Conservation (phyloP, 1,139 yeast genomes). For the Candida tetrigidarum region DNA sequence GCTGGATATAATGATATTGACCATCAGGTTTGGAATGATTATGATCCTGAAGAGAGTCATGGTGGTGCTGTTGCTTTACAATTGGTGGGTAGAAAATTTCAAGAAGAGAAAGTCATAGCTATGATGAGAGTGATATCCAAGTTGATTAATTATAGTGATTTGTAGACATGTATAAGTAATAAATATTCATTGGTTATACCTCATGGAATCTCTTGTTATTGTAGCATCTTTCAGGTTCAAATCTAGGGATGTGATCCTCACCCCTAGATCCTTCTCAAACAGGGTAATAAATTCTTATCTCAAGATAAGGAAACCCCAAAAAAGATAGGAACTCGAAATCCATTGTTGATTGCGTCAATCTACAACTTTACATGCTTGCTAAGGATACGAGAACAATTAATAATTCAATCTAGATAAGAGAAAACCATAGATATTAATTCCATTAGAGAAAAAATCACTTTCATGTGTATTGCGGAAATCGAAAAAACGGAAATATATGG, state of each 20-base stretch:
- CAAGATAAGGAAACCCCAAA: neutral
- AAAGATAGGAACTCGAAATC: neutral
- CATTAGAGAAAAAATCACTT: too few species aligned
- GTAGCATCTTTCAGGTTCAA: too few species aligned
- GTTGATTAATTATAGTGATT: conserved; percentile 19
- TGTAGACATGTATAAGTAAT: conserved; percentile 1
- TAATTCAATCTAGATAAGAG: too few species aligned
- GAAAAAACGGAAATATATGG: too few species aligned
- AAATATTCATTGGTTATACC: too few species aligned
- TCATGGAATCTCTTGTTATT: too few species aligned
- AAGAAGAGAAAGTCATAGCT: conserved; percentile 63
- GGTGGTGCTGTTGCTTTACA: conserved; percentile 73
- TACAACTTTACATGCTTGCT: too few species aligned
- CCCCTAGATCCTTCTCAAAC: too few species aligned
- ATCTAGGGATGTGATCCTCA: too few species aligned
- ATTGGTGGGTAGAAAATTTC: conserved; percentile 57
- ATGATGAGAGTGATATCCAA: conserved; percentile 33
- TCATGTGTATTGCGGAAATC: too few species aligned
- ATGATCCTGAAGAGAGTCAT: conserved; percentile 58
- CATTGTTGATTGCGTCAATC: neutral
- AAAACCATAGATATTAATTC: too few species aligned
- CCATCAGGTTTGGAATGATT: conserved; percentile 33
- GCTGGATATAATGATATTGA: conserved; percentile 23
- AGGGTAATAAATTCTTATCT: neutral
- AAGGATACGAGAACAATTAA: too few species aligned